phyloP scores from a whole-genome alignment of 2,329 filamentous ascomycete species.

The Pseudogymnoascus destructans region DNA sequence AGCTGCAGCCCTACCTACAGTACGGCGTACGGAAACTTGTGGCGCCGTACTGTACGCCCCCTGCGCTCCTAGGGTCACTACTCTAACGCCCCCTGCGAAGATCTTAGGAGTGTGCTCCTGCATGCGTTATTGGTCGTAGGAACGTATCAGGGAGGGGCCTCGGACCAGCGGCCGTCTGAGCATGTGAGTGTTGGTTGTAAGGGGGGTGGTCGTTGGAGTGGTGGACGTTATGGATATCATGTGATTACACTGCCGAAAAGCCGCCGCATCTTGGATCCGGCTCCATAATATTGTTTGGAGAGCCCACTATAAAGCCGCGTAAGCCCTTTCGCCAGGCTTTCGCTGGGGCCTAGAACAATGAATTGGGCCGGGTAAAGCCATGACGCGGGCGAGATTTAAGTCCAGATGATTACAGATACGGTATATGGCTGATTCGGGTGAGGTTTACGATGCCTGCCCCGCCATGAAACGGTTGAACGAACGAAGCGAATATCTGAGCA shows the following conservation, averaged over 20 bases:
- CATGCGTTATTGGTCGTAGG: background rate
- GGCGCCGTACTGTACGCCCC: no score
- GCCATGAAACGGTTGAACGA: background rate
- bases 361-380: background rate
- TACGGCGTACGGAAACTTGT: no score
- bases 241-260: background rate
- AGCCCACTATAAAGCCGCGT: background rate
- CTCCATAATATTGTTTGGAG: background rate
- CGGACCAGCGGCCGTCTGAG: background rate
- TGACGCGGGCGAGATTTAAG: background rate
- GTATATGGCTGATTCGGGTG: background rate
- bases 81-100: background rate
- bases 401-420: background rate
- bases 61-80: background rate
- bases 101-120: background rate
- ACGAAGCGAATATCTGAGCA: background rate
- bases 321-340: background rate
- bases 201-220: background rate
- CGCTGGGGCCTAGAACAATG: background rate
- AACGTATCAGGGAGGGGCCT: background rate
- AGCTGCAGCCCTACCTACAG: background rate
- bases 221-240: background rate
- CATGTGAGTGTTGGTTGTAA: background rate
- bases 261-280: background rate
- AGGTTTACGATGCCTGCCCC: background rate